Base-by-base conservation (phyloP, 805 yeast genomes). In the Saccharomycopsis synnaedendra region DNA sequence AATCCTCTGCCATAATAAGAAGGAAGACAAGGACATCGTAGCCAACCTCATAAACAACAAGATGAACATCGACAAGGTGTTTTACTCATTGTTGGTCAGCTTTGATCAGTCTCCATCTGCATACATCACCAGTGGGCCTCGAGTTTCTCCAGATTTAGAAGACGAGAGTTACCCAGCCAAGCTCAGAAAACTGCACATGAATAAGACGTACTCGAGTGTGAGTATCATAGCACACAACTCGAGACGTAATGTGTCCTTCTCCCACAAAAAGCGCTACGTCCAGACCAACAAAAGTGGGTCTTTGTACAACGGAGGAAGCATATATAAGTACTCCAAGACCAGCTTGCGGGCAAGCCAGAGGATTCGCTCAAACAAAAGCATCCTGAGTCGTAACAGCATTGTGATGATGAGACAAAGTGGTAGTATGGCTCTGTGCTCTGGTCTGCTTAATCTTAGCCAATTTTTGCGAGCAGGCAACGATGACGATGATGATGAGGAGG, bases 61-160 rank as follows among this genome's bases (percentile, higher is more conserved):
- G 32, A 50, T 51, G 4, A 51, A 51, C 43, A 45, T 51, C 41
- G 54, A 51, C 34, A 51, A 51, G 36, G 54, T 51, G 10, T 51
- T 51, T 32, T 51, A 51, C 42, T 51, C 54, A 9, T 40, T 51
- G 34, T 37, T 51, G 8, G 39, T 48, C n/a, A 42, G 47, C 27
- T 51, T 51, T 43, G 50, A 46, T 29, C 31, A 43, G 38, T 29
- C 34, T 11, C 36, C 50, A 7, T 30, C 29, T 6, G 39, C 32
- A 30, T 48, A 42, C 19, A n/a, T 45, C 11, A 46, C 51, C 5
- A 38, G 45, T 19, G 8, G 9, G 9, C 33, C 19, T n/a, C 11
- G 27, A 5, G 19, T 27, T 10, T 43, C 42, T 19, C 4, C 11
- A 4, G 38, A 42, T 4, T 41, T 41, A 9, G 49, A 48, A 38